Percentiles rank a stretch among this genome's conserved stretches.
phyloP scores from a whole-genome alignment of 345 rosid species.

The Arabidopsis suecica region DNA sequence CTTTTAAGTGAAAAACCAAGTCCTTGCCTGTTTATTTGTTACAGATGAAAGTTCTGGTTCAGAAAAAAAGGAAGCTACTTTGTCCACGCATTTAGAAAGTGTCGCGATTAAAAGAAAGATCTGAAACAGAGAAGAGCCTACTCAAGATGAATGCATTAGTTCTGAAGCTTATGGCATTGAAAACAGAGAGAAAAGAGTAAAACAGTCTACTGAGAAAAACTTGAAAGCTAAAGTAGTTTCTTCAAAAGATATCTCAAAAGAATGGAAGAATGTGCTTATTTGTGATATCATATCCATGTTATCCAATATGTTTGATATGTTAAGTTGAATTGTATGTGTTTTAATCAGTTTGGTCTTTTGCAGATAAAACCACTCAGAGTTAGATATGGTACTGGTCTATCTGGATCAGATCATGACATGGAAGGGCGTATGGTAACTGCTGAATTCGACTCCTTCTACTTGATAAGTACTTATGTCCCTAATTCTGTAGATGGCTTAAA shows the following conservation, averaged over 20 bases:
- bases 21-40: constrained; percentile 15
- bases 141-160: constrained; percentile 38
- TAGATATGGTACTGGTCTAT: constrained; percentile 78
- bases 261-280: constrained; percentile 35
- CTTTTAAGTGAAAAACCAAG: neutral
- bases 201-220: constrained; percentile 39
- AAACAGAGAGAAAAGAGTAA: constrained; percentile 50
- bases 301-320: neutral
- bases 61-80: constrained; percentile 42
- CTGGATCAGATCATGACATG: constrained; percentile 76
- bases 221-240: constrained; percentile 26
- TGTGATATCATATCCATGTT: constrained; percentile 20
- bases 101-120: constrained; percentile 42
- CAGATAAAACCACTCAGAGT: constrained; percentile 93
- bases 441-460: constrained; percentile 84
- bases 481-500: constrained; percentile 96
- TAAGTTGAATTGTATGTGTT: neutral
- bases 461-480: constrained; percentile 78
- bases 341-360: constrained; percentile 37
- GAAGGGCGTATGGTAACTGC: constrained; percentile 92
- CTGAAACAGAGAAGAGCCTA: constrained; percentile 38
- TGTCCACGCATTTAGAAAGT: constrained; percentile 40
- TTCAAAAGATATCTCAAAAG: constrained; percentile 26
- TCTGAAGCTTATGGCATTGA: constrained; percentile 48
- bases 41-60: constrained; percentile 55